Evolutionary conservation across 257 asterid genomes (phyloP).

Genomic region (Scutellaria barbata): DNA sequence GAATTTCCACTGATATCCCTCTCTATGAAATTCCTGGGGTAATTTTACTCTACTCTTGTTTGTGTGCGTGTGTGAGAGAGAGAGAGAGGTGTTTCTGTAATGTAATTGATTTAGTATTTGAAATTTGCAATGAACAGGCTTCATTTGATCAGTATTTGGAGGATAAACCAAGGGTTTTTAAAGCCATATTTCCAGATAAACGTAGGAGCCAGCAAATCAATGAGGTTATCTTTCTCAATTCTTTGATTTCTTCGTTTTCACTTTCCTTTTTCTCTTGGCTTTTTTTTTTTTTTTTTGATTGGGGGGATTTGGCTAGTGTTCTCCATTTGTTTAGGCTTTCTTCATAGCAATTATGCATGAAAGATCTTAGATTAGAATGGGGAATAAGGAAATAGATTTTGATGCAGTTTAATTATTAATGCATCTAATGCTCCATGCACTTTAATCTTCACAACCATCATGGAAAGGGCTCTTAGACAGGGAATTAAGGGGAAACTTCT

Average conservation of each 20-base stretch:
- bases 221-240: constrained; percentile 53
- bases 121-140: constrained; percentile 58
- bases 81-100: background rate
- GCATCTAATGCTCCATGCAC: background rate
- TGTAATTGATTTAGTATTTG: constrained; percentile 22
- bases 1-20: constrained; percentile 81
- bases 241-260: background rate
- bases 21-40: constrained; percentile 81
- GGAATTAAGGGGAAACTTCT: background rate
- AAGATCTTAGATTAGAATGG: background rate
- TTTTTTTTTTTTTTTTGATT: too few species aligned
- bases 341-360: background rate
- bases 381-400: background rate
- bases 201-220: constrained; percentile 78
- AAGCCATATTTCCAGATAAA: constrained; percentile 91
- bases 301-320: background rate
- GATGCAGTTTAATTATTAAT: background rate
- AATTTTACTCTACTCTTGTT: constrained; percentile 19
- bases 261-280: background rate
- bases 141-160: constrained; percentile 87
- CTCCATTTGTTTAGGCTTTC: background rate
- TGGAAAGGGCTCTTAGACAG: background rate
- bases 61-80: background rate
- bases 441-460: background rate
- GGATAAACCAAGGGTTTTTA: constrained; percentile 80